Base-by-base conservation (phyloP, 352 stramenopile species). In the Plasmopara muralis region DNA sequence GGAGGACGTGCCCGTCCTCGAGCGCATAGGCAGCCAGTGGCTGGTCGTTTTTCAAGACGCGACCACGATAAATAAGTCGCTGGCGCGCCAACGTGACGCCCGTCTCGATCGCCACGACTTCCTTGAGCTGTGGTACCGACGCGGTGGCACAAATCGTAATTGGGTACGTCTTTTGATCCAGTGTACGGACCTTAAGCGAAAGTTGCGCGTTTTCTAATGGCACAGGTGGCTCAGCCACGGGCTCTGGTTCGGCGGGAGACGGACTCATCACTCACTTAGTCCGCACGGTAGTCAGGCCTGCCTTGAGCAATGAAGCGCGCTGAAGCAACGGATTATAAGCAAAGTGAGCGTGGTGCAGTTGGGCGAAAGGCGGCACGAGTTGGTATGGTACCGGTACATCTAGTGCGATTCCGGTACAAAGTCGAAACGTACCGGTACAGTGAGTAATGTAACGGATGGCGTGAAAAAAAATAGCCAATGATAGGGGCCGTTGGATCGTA, bases 1-100 rank as follows among this genome's bases (percentile, higher is more conserved):
- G 83, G 35, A 94, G 58, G 35, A 85, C 84, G 50, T 94, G 81
- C 12, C 81, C 83, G 43, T 94, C 80, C 56, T 94, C 81, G 10
- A 94, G 48, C 12, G 83, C 56, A 49, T 94, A 94, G 6, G 76
- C 60, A 16, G 76, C 60, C 48, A 94, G 70, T 42, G 55, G 62
- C 62, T 90, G 73, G 56, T 92, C 79, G 46, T 94, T 90, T 64
- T 94, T 94, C 45, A 94, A 77, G 48, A 94, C 83, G 54, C 85
- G 82, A 28, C 83, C 83, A 20, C 82, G 77, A 47, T 91, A 94
- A 54, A 94, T 94, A 43, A 94, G 77, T 37, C 83, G 61, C 64
- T 94, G 83, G 3, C 83, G 79, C 28, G 77, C 70, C 35, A 85
- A 53, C 20, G 76, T 78, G 29, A 94, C 68, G 45, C 83, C 83